Evolutionary conservation across 768 basidiomycete genomes (phyloP).

Genomic region (Dentipellis fragilis): DNA sequence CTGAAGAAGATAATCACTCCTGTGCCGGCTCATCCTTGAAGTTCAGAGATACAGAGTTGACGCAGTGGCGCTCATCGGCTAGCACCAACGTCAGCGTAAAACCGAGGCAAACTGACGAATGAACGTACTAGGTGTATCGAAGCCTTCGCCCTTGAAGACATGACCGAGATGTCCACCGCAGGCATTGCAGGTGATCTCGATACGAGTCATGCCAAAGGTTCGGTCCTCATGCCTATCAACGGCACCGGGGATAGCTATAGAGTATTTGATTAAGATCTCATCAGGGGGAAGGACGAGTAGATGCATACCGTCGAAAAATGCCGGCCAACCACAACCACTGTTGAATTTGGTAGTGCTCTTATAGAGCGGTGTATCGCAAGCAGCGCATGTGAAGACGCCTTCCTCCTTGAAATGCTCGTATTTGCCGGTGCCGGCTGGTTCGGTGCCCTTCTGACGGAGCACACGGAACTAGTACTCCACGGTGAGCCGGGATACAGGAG

Average conservation of each 20-base stretch:
- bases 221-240: conserved; percentile 70
- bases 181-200: conserved; percentile 81
- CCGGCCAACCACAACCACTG: conserved; percentile 96
- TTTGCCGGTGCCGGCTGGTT: conserved; percentile 64
- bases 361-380: conserved; percentile 76
- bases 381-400: conserved; percentile 74
- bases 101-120: background rate
- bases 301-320: conserved; percentile 78
- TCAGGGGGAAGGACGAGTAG: background rate
- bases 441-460: conserved; percentile 82
- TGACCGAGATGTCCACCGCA: conserved; percentile 94
- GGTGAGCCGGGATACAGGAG: background rate
- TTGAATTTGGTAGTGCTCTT: conserved; percentile 86
- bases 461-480: conserved; percentile 69
- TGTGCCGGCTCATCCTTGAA: conserved; percentile 45
- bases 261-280: background rate
- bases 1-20: background rate
- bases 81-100: background rate
- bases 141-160: conserved; percentile 91
- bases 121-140: conserved; percentile 53
- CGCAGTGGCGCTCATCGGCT: conserved; percentile 82
- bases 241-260: conserved; percentile 78
- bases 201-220: conserved; percentile 57
- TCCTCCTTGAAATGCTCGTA: conserved; percentile 59
- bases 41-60: conserved; percentile 79